A percentile compares a stretch with the other conserved stretches of the same genome.
Conservation (phyloP, 768 basidiomycete genomes). For the Macrolepiota fuliginosa region DNA sequence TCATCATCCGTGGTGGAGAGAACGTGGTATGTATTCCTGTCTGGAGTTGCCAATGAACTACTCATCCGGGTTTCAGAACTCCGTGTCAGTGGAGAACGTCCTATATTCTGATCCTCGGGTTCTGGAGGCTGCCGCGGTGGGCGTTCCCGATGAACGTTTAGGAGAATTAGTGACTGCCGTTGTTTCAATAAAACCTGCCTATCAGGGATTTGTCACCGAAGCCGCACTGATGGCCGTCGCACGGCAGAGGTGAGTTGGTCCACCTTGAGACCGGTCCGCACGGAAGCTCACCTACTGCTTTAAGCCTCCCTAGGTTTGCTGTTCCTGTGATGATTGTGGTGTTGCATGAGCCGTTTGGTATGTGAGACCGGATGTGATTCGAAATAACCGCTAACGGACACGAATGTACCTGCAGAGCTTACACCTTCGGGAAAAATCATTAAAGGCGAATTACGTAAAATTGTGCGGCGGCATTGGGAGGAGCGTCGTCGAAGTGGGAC, state of each 20-base stretch:
- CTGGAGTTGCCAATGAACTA: not conserved
- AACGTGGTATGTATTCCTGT: slow-evolving; percentile 46
- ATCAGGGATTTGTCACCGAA: slow-evolving; percentile 46
- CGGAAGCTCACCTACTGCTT: slow-evolving; percentile 14
- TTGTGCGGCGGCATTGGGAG: slow-evolving; percentile 44
- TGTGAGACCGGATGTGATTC: slow-evolving; percentile 13
- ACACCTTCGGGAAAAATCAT: slow-evolving; percentile 62
- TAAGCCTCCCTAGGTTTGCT: slow-evolving; percentile 49
- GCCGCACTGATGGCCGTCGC: slow-evolving; percentile 41
- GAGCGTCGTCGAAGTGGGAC: slow-evolving; percentile 27
- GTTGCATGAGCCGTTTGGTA: slow-evolving; percentile 45
- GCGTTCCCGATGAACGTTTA: slow-evolving; percentile 55
- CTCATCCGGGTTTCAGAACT: slow-evolving; percentile 36
- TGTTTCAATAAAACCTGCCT: slow-evolving; percentile 46
- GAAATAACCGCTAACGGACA: not conserved
- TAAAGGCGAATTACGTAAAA: slow-evolving; percentile 48
- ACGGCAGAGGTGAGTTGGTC: slow-evolving; percentile 34
- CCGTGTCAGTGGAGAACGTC: slow-evolving; percentile 58
- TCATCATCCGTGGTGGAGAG: slow-evolving; percentile 65
- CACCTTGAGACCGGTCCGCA: slow-evolving; percentile 4
- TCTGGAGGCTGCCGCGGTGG: slow-evolving; percentile 56
- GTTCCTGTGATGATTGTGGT: slow-evolving; percentile 61
- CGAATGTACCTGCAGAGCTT: slow-evolving; percentile 32
- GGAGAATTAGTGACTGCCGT: slow-evolving; percentile 59
- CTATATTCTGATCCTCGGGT: slow-evolving; percentile 55